Conservation (phyloP, 306 rosid species). For the Quercus wislizeni region DNA sequence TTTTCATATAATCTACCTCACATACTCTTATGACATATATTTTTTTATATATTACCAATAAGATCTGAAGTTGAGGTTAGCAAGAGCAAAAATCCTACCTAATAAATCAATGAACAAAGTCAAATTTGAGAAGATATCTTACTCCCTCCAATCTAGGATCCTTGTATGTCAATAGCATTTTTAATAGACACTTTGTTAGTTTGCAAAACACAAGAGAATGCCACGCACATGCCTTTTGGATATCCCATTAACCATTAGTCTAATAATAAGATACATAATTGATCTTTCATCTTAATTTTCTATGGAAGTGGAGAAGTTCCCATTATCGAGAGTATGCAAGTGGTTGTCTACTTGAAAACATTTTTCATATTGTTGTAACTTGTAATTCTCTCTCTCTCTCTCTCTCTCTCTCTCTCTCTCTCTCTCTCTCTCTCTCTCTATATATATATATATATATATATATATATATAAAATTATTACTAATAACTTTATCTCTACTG, state of each 20-base stretch:
- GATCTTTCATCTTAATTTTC: constrained; percentile 20
- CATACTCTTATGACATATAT: too few relatives aligned
- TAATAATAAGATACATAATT: background rate
- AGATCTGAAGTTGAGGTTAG: background rate
- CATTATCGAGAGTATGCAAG: constrained; percentile 32
- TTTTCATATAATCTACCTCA: too few relatives aligned
- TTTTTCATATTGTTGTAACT: background rate
- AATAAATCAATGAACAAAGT: constrained; percentile 14
- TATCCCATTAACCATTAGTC: constrained; percentile 16
- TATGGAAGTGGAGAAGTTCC: constrained; percentile 35
- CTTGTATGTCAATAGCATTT: background rate
- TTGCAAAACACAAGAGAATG: constrained; percentile 44
- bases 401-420: background rate
- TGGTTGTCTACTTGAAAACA: background rate
- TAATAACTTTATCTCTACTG: background rate
- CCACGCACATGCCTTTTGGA: constrained; percentile 40
- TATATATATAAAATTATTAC: background rate
- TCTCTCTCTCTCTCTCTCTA: too few relatives aligned
- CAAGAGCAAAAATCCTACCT: background rate
- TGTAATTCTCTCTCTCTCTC: background rate
- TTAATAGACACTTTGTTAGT: background rate
- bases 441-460: background rate
- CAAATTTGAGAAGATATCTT: constrained; percentile 27
- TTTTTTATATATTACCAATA: too few relatives aligned
- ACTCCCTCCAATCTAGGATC: constrained; percentile 32